These are phyloP conservation scores for Linnemannia hyalina DNA, from an alignment of 192 early-diverging fungal genomes.

Conservation along the genomic window DNA sequence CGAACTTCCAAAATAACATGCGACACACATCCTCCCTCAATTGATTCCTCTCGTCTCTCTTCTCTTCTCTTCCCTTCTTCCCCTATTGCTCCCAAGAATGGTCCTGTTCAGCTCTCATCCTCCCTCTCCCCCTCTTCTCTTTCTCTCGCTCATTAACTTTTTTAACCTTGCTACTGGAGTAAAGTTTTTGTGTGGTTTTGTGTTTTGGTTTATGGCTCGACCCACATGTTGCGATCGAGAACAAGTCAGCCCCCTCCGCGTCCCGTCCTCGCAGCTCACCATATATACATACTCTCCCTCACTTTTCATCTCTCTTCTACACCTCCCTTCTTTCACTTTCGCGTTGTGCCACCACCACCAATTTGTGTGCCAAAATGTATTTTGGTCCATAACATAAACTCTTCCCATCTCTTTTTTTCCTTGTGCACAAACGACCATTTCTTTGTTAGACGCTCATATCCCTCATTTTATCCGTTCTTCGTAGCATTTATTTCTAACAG, in stretches of 20 bases:
- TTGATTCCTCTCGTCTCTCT: neutral
- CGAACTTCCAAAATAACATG: neutral
- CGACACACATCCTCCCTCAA: neutral
- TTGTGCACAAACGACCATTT: neutral
- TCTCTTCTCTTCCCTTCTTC: neutral
- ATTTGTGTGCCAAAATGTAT: neutral
- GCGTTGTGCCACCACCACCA: constrained; percentile 1
- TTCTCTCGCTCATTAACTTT: neutral
- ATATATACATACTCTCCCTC: neutral
- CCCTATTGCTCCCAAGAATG: neutral
- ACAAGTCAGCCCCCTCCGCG: no score
- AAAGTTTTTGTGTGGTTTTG: no score
- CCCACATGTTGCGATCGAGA: no score
- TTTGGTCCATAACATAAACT: neutral
- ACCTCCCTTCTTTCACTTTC: neutral
- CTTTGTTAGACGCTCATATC: neutral
- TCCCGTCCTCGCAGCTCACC: no score
- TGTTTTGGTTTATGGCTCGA: no score
- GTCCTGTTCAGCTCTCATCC: constrained; percentile 1
- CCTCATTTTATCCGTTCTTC: neutral
- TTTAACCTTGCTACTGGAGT: no score
- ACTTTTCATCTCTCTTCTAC: neutral
- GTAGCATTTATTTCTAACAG: neutral
- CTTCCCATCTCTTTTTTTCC: neutral
- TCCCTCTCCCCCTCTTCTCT: neutral